phyloP scores from a whole-genome alignment of 495 filamentous ascomycete genomes.

The Xylaria venustula region DNA sequence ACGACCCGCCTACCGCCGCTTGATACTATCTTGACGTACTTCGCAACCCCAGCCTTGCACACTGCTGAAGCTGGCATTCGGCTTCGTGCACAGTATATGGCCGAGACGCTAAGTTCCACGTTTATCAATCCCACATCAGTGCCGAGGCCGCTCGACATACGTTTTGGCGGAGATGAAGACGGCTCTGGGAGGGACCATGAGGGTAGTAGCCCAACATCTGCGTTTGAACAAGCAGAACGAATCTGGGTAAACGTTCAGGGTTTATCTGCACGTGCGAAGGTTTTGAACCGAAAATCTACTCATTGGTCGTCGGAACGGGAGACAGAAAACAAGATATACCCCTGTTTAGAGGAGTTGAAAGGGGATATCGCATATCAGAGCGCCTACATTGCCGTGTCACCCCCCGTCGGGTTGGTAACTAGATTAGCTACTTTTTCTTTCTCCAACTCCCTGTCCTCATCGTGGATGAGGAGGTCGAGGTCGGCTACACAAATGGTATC shows the following conservation, averaged over 20 bases:
- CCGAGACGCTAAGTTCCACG: slow-evolving; percentile 42
- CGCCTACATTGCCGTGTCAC: slow-evolving; percentile 79
- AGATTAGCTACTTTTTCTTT: slow-evolving; percentile 57
- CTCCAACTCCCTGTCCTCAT: slow-evolving; percentile 19
- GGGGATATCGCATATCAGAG: slow-evolving; percentile 32
- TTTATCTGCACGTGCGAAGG: slow-evolving; percentile 34
- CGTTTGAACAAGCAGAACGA: slow-evolving; percentile 28
- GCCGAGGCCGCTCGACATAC: slow-evolving; percentile 32
- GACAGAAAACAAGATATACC: slow-evolving; percentile 9
- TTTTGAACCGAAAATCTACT: slow-evolving; percentile 20
- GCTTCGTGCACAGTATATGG: slow-evolving; percentile 62
- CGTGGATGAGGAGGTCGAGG: slow-evolving; percentile 11
- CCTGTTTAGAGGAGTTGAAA: slow-evolving; percentile 23
- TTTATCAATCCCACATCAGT: slow-evolving; percentile 21
- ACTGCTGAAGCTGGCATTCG: slow-evolving; percentile 64
- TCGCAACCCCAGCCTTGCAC: slow-evolving; percentile 49
- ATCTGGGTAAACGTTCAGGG: slow-evolving; percentile 41
- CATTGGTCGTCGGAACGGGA: not conserved
- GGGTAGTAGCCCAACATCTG: not conserved
- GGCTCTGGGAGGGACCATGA: slow-evolving; percentile 29
- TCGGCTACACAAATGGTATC: slow-evolving; percentile 23
- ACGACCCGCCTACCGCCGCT: slow-evolving; percentile 67
- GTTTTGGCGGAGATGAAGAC: slow-evolving; percentile 40
- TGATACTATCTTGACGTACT: slow-evolving; percentile 55
- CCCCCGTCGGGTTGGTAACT: slow-evolving; percentile 64